Conservation (phyloP, 768 basidiomycete species). For the Xerocomus potaroensis region DNA sequence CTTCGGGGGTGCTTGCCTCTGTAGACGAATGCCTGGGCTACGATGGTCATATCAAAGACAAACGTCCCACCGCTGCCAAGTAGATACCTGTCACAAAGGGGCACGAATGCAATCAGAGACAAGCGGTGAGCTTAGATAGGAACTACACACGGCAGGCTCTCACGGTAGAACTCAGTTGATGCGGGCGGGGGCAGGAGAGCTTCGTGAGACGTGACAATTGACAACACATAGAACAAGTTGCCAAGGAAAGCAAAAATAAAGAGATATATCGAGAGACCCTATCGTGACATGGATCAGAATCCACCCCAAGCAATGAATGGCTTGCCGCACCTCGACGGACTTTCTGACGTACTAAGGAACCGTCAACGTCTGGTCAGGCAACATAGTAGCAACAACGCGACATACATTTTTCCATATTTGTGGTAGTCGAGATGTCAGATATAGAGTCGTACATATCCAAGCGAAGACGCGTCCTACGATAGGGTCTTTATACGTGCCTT, state of each 20-base stretch:
- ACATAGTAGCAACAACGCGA: constrained; percentile 16
- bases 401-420: constrained; percentile 99
- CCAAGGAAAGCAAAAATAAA: constrained; percentile 94
- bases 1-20: constrained; percentile 42
- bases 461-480: constrained; percentile 88
- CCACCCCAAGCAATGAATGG: constrained; percentile 2
- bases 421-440: constrained; percentile 89
- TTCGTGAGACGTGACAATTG: constrained; percentile 77
- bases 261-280: constrained; percentile 91
- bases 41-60: constrained; percentile 89
- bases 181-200: constrained; percentile 52
- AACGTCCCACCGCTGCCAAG: constrained; percentile 92
- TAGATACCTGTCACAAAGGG: constrained; percentile 54
- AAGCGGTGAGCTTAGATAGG: not conserved
- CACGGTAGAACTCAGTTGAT: constrained; percentile 64
- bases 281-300: constrained; percentile 6
- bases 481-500: constrained; percentile 42
- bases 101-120: not conserved
- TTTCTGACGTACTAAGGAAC: constrained; percentile 69
- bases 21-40: constrained; percentile 81
- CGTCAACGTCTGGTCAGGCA: constrained; percentile 1
- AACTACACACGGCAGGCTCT: constrained; percentile 76
- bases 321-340: constrained; percentile 68
- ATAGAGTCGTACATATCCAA: constrained; percentile 91
- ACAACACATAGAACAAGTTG: constrained; percentile 89